Percentiles rank a stretch among this genome's conserved stretches.
Evolutionary conservation across 2,329 filamentous ascomycete species (phyloP).

Genomic region (Mollisiaceae sp.): DNA sequence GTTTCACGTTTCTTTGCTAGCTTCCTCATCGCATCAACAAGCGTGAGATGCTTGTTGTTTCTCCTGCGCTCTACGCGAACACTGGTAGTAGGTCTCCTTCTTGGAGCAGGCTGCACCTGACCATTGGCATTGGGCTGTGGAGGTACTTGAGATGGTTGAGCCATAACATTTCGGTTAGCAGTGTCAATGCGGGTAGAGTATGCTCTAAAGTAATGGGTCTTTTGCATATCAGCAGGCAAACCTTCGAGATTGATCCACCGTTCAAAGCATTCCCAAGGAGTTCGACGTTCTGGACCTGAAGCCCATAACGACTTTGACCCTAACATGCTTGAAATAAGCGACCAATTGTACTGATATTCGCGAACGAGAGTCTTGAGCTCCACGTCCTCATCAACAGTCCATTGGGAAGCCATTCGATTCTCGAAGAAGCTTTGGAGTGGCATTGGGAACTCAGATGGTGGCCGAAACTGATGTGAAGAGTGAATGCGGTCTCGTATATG

Average conservation of each 20-base stretch:
- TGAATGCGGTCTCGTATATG: slow-evolving; percentile 88
- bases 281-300: slow-evolving; percentile 88
- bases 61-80: slow-evolving; percentile 85
- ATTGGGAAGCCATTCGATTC: slow-evolving; percentile 83
- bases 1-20: slow-evolving; percentile 93
- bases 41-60: slow-evolving; percentile 82
- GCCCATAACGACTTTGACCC: slow-evolving; percentile 75
- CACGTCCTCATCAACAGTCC: slow-evolving; percentile 89
- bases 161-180: slow-evolving; percentile 57
- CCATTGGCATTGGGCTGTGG: slow-evolving; percentile 44
- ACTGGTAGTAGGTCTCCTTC: slow-evolving; percentile 76
- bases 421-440: slow-evolving; percentile 91
- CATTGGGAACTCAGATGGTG: slow-evolving; percentile 91
- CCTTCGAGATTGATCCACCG: slow-evolving; percentile 93
- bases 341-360: slow-evolving; percentile 98
- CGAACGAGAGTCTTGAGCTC: slow-evolving; percentile 83
- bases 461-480: slow-evolving; percentile 89
- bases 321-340: slow-evolving; percentile 83
- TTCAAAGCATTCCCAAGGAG: slow-evolving; percentile 98
- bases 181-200: slow-evolving; percentile 66
- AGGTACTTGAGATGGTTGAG: slow-evolving; percentile 41
- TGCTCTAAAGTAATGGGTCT: slow-evolving; percentile 90
- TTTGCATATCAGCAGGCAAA: slow-evolving; percentile 88
- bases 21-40: slow-evolving; percentile 95
- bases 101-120: slow-evolving; percentile 57